Percentiles rank a stretch among this genome's conserved stretches.
Evolutionary conservation across 179 eudicot species (phyloP).

Genomic region (Beta corolliflora): DNA sequence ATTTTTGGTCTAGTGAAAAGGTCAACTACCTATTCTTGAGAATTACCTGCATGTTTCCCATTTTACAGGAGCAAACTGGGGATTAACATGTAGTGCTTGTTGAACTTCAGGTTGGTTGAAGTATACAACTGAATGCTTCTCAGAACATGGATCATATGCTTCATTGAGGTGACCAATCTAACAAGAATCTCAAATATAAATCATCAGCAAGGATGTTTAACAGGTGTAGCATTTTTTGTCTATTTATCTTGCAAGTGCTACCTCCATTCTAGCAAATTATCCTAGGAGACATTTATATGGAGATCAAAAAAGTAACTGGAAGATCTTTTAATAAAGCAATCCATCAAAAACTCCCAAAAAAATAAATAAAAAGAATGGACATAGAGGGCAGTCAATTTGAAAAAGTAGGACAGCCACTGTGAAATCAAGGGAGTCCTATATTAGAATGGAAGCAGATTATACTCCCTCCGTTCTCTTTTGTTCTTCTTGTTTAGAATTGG

Average conservation of each 20-base stretch:
- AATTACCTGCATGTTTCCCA: constrained; percentile 95
- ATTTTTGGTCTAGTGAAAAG: not conserved
- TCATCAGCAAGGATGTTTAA: not conserved
- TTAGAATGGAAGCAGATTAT: not conserved
- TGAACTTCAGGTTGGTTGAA: constrained; percentile 94
- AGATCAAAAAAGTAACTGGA: not conserved
- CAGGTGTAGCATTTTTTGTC: not conserved
- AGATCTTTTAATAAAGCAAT: not conserved
- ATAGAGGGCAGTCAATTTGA: not conserved
- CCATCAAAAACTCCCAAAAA: not conserved
- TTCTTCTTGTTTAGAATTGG: too few species aligned
- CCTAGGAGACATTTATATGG: not conserved
- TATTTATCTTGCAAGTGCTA: not conserved
- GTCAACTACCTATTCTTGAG: not conserved
- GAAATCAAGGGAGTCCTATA: not conserved
- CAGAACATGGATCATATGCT: constrained; percentile 91
- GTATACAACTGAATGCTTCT: constrained; percentile 75
- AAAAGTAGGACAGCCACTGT: not conserved
- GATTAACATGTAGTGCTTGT: constrained; percentile 80
- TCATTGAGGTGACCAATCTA: constrained; percentile 55
- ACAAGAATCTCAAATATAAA: not conserved
- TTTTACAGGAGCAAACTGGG: constrained; percentile 50
- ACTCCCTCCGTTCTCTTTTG: too few species aligned
- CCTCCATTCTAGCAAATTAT: not conserved
- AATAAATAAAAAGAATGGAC: not conserved